Evolutionary conservation across 2,329 filamentous ascomycete genomes (phyloP), one percentile per base, ranked within the genome.

Genomic region (Parastagonospora nodorum): DNA sequence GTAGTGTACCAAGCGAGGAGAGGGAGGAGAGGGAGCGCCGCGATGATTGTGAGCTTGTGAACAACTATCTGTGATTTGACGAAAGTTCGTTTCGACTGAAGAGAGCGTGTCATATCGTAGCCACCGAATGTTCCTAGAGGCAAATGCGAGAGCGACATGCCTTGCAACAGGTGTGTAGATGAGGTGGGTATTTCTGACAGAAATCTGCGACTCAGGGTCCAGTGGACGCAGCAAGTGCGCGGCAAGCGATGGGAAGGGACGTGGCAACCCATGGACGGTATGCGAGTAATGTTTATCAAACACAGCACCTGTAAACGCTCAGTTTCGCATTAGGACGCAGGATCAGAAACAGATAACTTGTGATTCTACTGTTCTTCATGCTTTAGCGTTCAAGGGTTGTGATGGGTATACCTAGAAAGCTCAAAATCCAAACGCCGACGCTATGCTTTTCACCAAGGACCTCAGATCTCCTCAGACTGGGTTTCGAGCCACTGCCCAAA

Each of bases 401-500:
- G 19, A 24, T 32, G 10, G 28, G 30, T 29, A 50, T 40, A 53
- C 37, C 39, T 42, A 42, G 55, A 59, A 57, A 54, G 48, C 51
- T 50, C 38, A 38, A 49, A 42, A 15, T 43, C 44, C 16, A 44
- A 63, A 65, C 66, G 64, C 66, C 64, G 27, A 51, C 57, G 64
- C 63, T 64, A 67, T 67, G 64, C 60, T 47, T 52, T 48, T 42
- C 16, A 27, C 11, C 10, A 32, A 51, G 10, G 4, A 11, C 24
- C 8, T 55, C 51, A 63, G 24, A 62, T 45, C 36, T 64, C 61
- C 35, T 68, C 68, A 1, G 68, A 70, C 30, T 67, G 58, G 1
- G 69, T 71, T 38, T 64, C 65, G 15, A 97, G 75, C 94, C 94
- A 99, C 45, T 87, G 84, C 57, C 89, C 84, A 68, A 96, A 97